Evolutionary conservation across 768 basidiomycete genomes (phyloP).

Genomic region (Trametes maxima): DNA sequence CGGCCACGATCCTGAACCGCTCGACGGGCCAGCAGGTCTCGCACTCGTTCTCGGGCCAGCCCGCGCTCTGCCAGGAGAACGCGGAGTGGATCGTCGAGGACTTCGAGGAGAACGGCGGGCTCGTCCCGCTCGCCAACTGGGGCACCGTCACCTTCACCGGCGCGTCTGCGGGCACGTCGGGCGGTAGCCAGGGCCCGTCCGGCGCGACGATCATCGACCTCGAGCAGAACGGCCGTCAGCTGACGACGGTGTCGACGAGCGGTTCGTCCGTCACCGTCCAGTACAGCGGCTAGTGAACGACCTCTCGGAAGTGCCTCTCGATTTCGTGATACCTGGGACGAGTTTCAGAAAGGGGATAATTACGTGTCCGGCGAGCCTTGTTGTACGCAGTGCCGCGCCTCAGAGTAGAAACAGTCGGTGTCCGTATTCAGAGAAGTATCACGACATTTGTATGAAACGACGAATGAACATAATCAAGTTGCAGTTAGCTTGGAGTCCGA

Average conservation of each 20-base stretch:
- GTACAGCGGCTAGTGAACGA: constrained; percentile 24
- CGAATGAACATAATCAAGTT: not conserved
- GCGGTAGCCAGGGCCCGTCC: constrained; percentile 32
- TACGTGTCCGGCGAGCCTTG: no score
- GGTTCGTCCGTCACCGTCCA: constrained; percentile 30
- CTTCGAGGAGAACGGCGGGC: constrained; percentile 27
- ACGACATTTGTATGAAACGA: not conserved
- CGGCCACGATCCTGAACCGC: constrained; percentile 33
- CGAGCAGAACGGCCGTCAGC: constrained; percentile 35
- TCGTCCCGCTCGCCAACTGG: constrained; percentile 43
- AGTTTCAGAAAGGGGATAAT: no score
- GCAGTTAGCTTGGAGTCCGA: not conserved
- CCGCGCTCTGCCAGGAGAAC: constrained; percentile 37
- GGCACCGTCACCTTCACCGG: constrained; percentile 41
- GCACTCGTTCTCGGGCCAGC: constrained; percentile 33
- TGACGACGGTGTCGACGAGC: constrained; percentile 34
- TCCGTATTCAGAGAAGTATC: not conserved
- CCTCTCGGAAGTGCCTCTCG: not conserved
- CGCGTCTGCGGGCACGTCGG: constrained; percentile 32
- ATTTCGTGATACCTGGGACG: no score
- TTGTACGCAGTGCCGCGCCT: no score
- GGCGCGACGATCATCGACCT: constrained; percentile 41
- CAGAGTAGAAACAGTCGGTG: no score
- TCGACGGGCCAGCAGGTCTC: constrained; percentile 33
- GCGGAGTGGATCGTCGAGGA: constrained; percentile 45